Evolutionary conservation across 495 filamentous ascomycete species (phyloP).

Genomic region (Penicillium lividum): DNA sequence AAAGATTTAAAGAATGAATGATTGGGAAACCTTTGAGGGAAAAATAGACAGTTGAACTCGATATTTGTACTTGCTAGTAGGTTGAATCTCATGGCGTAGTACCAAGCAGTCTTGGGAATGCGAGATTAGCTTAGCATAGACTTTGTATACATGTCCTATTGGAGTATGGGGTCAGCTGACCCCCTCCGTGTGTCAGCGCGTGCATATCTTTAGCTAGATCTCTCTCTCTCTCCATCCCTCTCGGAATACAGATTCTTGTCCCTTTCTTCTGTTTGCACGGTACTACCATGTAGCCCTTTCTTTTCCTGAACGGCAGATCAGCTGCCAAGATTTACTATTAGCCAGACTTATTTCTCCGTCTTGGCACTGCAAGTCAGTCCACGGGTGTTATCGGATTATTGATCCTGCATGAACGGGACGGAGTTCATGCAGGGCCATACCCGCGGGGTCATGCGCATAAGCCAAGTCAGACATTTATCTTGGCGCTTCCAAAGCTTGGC

Average conservation of each 20-base stretch:
- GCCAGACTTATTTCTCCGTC: background rate
- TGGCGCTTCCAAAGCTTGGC: background rate
- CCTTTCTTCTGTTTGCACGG: too few relatives aligned
- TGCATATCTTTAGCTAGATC: too few relatives aligned
- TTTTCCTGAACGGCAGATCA: too few relatives aligned
- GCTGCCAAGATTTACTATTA: background rate
- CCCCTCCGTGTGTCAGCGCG: too few relatives aligned
- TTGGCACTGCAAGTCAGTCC: background rate
- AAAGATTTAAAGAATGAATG: too few relatives aligned
- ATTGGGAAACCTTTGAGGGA: too few relatives aligned
- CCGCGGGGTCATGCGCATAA: background rate
- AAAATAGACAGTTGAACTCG: background rate
- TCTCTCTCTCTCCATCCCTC: too few relatives aligned
- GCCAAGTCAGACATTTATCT: background rate
- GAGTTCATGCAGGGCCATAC: background rate
- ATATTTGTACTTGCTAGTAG: background rate
- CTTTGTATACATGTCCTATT: background rate
- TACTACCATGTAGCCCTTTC: too few relatives aligned
- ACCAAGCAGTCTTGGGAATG: background rate
- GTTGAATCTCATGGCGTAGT: background rate
- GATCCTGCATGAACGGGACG: background rate
- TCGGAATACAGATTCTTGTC: too few relatives aligned
- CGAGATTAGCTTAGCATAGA: background rate
- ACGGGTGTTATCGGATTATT: background rate
- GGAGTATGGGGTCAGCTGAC: too few relatives aligned